A percentile compares a stretch with the other conserved stretches of the same genome.
phyloP scores from a whole-genome alignment of 2,329 filamentous ascomycete species.

The Ceratocystis cubensis region DNA sequence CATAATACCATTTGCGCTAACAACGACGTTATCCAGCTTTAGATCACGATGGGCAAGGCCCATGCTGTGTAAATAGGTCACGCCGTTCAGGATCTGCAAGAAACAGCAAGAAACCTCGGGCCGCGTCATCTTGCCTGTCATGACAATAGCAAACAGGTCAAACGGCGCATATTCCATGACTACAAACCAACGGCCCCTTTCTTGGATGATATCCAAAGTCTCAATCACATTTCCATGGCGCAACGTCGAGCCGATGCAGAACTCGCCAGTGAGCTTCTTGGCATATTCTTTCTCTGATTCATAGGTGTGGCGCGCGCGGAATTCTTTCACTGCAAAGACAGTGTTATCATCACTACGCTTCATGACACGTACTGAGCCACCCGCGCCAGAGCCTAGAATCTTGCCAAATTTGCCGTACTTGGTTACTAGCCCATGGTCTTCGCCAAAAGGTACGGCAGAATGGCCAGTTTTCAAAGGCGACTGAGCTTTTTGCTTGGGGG shows the following conservation, averaged over 20 bases:
- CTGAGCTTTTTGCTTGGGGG: slow-evolving; percentile 52
- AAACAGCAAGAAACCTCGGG: slow-evolving; percentile 87
- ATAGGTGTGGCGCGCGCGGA: slow-evolving; percentile 79
- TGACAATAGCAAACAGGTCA: slow-evolving; percentile 94
- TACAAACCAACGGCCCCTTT: slow-evolving; percentile 90
- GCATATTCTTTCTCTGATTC: slow-evolving; percentile 92
- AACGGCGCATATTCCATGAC: slow-evolving; percentile 98
- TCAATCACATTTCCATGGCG: slow-evolving; percentile 98
- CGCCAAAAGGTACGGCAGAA: slow-evolving; percentile 60
- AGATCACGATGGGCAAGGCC: slow-evolving; percentile 88
- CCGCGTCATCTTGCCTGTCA: slow-evolving; percentile 93
- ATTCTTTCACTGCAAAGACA: slow-evolving; percentile 96
- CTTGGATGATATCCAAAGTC: slow-evolving; percentile 89
- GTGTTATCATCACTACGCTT: slow-evolving; percentile 84
- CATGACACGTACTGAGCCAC: slow-evolving; percentile 87
- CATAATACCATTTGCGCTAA: slow-evolving; percentile 94
- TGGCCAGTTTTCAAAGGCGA: slow-evolving; percentile 40
- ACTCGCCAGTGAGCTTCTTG: slow-evolving; percentile 96
- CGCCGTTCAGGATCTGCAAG: slow-evolving; percentile 85
- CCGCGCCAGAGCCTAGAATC: slow-evolving; percentile 84
- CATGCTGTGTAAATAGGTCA: slow-evolving; percentile 89
- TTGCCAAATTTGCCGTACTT: slow-evolving; percentile 96
- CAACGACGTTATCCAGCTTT: slow-evolving; percentile 95
- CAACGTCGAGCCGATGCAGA: slow-evolving; percentile 91
- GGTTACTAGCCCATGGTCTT: slow-evolving; percentile 78